Evolutionary conservation across 306 rosid species (phyloP).

Genomic region (Leucaena leucocephala): DNA sequence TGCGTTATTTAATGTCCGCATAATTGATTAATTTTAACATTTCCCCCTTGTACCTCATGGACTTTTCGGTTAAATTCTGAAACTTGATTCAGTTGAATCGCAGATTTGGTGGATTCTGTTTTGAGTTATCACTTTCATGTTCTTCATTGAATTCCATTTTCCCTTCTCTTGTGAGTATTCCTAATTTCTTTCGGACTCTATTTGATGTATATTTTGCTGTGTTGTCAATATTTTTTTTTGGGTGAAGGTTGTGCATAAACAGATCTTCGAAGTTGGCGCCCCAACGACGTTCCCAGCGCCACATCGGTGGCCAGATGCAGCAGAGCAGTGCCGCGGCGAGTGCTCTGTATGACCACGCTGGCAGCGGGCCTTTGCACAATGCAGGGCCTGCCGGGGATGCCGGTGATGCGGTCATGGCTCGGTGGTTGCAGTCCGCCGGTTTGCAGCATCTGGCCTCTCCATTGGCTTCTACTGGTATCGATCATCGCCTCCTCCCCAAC

Average conservation of each 20-base stretch:
- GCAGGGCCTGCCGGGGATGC: conserved; percentile 74
- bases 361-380: conserved; percentile 66
- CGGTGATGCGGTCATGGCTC: conserved; percentile 99
- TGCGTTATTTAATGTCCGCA: neutral
- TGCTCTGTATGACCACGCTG: conserved; percentile 66
- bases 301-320: conserved; percentile 99
- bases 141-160: conserved; percentile 52
- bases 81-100: conserved; percentile 24
- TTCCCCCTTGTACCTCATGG: conserved; percentile 6
- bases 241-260: conserved; percentile 51
- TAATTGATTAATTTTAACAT: neutral
- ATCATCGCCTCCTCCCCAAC: conserved; percentile 86
- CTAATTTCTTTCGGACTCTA: neutral
- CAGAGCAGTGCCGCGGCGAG: conserved; percentile 93
- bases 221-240: neutral
- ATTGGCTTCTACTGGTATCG: conserved; percentile 74
- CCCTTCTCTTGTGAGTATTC: conserved; percentile 57
- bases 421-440: conserved; percentile 99
- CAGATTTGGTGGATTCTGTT: conserved; percentile 45
- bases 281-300: conserved; percentile 99
- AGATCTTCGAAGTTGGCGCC: conserved; percentile 99
- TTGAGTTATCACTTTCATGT: conserved; percentile 59
- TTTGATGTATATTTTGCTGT: neutral
- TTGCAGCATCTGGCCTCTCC: conserved; percentile 99
- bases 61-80: conserved; percentile 33